These are phyloP conservation scores for Sugiyamaella chiloensis DNA, from an alignment of 805 yeast genomes.

Conservation along the genomic window DNA sequence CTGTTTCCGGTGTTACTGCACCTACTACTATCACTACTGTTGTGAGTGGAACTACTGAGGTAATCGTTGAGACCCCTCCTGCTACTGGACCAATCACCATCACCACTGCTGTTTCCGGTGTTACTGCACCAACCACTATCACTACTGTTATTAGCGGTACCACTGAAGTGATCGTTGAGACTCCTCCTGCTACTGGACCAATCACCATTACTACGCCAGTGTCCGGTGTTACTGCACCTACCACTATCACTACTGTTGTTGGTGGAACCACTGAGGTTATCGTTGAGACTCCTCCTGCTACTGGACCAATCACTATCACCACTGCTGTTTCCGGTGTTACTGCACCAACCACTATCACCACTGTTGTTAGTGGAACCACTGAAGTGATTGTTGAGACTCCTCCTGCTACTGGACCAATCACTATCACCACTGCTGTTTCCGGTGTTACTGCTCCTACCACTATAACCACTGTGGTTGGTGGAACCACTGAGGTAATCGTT, in stretches of 20 bases:
- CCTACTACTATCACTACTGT: slow-evolving; percentile 6
- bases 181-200: slow-evolving; percentile 8
- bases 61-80: slow-evolving; percentile 5
- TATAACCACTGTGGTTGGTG: background rate
- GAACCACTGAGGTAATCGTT: background rate
- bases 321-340: slow-evolving; percentile 3
- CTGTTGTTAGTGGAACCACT: background rate
- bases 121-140: slow-evolving; percentile 3
- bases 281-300: slow-evolving; percentile 6
- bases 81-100: slow-evolving; percentile 6
- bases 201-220: background rate
- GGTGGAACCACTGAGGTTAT: slow-evolving; percentile 3
- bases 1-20: slow-evolving; percentile 8
- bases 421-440: slow-evolving; percentile 5
- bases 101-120: slow-evolving; percentile 6
- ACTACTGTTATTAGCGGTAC: background rate
- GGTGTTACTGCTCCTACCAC: slow-evolving; percentile 9
- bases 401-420: slow-evolving; percentile 8
- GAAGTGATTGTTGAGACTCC: slow-evolving; percentile 8
- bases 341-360: slow-evolving; percentile 4
- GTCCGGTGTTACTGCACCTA: slow-evolving; percentile 6
- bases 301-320: slow-evolving; percentile 2
- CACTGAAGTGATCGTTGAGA: slow-evolving; percentile 2
- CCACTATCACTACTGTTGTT: slow-evolving; percentile 6
- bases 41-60: slow-evolving; percentile 6